Conservation (phyloP, 192 early-diverging fungal species). For the Chytriomyces sp. region DNA sequence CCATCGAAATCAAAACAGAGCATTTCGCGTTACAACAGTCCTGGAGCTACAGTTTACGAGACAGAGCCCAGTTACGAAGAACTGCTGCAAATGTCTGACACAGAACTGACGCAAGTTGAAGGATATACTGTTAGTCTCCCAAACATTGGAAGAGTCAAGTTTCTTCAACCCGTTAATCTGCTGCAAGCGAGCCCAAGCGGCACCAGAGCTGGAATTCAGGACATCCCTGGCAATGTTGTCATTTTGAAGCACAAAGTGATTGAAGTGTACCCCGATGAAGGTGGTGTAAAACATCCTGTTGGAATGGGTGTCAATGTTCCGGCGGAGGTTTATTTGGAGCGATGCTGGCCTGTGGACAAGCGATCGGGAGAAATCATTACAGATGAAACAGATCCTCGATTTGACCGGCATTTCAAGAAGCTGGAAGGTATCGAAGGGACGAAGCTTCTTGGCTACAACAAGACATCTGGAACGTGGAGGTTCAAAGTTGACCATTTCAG, state of each 20-base stretch:
- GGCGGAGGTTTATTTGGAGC: constrained; percentile 75
- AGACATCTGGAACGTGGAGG: constrained; percentile 82
- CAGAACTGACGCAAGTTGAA: constrained; percentile 72
- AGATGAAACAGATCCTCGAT: constrained; percentile 70
- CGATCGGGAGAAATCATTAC: constrained; percentile 67
- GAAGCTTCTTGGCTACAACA: constrained; percentile 75
- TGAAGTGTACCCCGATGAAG: constrained; percentile 84
- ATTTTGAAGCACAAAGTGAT: constrained; percentile 69
- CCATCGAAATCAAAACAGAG: background rate
- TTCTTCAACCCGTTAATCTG: constrained; percentile 83
- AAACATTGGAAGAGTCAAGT: constrained; percentile 77
- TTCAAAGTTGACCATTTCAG: constrained; percentile 88
- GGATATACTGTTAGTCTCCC: constrained; percentile 74
- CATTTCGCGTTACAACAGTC: background rate
- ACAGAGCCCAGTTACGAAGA: constrained; percentile 75
- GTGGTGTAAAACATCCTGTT: constrained; percentile 69
- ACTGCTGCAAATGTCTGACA: constrained; percentile 70
- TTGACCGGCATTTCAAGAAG: constrained; percentile 70
- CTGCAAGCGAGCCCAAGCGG: constrained; percentile 53
- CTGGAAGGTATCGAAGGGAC: constrained; percentile 77
- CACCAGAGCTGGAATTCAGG: constrained; percentile 55
- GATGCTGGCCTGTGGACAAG: constrained; percentile 88
- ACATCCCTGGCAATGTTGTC: constrained; percentile 83
- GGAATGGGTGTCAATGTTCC: constrained; percentile 90
- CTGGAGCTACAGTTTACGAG: constrained; percentile 61